Base-by-base conservation (phyloP, 2,329 filamentous ascomycete species). In the Neocatenulostroma microsporum region DNA sequence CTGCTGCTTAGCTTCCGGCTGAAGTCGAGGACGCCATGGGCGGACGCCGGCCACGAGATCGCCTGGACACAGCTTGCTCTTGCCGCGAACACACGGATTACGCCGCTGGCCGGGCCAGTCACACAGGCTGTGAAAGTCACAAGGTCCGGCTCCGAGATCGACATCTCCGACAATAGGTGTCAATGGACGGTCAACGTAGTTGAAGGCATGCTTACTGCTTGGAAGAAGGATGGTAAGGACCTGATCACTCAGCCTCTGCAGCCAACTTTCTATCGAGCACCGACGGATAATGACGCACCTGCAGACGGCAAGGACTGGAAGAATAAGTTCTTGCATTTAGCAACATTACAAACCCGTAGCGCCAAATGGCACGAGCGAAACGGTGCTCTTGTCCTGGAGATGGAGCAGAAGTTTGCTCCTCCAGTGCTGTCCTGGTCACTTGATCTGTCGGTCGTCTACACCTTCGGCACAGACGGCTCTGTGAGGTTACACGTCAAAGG, bases 251-350 rank as follows among this genome's bases (percentile, higher is more conserved):
- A 48, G 20, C 39, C 47, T 4, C 21, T 53, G 3, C 37, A 45
- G 19, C 45, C 49, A 4, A 46, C 34, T 5, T 74, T 82, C 58
- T 82, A 76, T 69, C 74, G 78, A 4, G 73, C 78, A 0, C 69
- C 71, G 11, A 82, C 78, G 0, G 75, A 83, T 55, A 83, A 83
- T 48, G 79, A 83, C 49, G 61, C 63, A 0, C 67, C 72, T 0
- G 51, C 58, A 12, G 71, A 74, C 9, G 64, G 72, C 3, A 68
- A 66, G 4, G 74, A 80, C 46, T 82, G 78, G 78, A 60, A 67
- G 29, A 43, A 46, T 2, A 34, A 33, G 14, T 36, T 46, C 12
- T 28, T 54, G 3, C 44, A 50, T 21, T 36, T 48, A 3, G 51
- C 49, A 2, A 39, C 14, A 13, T 18, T 44, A 0, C 39, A 52